Conservation (phyloP, 768 basidiomycete genomes). For the Lentinula guzmanii region DNA sequence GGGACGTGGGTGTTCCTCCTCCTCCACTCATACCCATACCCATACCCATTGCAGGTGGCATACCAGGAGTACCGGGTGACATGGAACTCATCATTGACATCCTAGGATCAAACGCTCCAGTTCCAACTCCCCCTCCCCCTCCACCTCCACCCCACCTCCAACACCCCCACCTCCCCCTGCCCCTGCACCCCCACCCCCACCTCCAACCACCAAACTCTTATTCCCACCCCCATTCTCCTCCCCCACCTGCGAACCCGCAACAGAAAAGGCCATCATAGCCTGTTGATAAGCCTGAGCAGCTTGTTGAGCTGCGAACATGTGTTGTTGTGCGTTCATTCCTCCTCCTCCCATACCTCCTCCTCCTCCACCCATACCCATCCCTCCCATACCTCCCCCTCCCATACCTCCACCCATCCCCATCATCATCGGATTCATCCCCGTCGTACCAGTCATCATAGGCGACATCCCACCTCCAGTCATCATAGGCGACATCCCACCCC, state of each 20-base stretch:
- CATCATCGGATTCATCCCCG: conserved; percentile 3
- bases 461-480: conserved; percentile 23
- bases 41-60: background rate
- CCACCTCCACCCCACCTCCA: conserved; percentile 20
- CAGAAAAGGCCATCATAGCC: conserved; percentile 79
- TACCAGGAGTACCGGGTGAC: conserved; percentile 19
- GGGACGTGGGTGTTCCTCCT: conserved; percentile 61
- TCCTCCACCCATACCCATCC: too few relatives aligned
- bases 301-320: conserved; percentile 82
- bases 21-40: conserved; percentile 41
- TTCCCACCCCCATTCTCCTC: conserved; percentile 18
- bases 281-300: conserved; percentile 82
- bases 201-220: too few relatives aligned
- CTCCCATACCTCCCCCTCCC: background rate
- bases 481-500: conserved; percentile 28
- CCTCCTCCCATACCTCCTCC: conserved; percentile 7
- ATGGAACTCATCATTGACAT: conserved; percentile 69
- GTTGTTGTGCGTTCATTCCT: conserved; percentile 65
- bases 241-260: conserved; percentile 67
- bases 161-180: too few relatives aligned
- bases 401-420: background rate
- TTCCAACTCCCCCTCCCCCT: conserved; percentile 18
- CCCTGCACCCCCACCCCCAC: too few relatives aligned
- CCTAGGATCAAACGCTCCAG: conserved; percentile 59
- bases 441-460: background rate